phyloP scores from a whole-genome alignment of 345 rosid species.

The Psidium friedrichsthalianum region DNA sequence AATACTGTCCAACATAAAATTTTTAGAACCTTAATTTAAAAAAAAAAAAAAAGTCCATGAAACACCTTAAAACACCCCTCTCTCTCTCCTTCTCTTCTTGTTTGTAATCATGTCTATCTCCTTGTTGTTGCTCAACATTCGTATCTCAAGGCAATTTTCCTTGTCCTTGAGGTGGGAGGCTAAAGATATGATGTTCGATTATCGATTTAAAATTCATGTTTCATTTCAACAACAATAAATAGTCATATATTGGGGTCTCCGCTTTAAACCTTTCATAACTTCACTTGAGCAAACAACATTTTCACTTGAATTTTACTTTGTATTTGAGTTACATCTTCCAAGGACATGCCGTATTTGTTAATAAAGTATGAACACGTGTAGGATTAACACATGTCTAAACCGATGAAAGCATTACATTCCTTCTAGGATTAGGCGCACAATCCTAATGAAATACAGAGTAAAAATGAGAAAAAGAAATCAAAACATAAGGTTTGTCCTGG shows the following conservation, averaged over 20 bases:
- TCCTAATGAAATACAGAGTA: too few relatives aligned
- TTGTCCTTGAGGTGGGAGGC: not conserved
- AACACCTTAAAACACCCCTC: too few relatives aligned
- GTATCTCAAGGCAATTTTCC: not conserved
- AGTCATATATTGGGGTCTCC: too few relatives aligned
- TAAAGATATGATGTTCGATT: not conserved
- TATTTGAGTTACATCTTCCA: not conserved
- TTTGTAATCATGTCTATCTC: not conserved
- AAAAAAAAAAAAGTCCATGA: too few relatives aligned
- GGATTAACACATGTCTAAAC: not conserved
- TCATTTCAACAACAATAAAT: not conserved
- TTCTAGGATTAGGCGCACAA: too few relatives aligned
- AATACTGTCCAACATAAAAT: too few relatives aligned
- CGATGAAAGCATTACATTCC: not conserved
- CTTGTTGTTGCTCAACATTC: not conserved
- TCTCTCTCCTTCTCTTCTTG: not conserved
- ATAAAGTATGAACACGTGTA: not conserved
- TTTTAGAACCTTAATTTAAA: too few relatives aligned
- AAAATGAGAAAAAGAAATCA: too few relatives aligned
- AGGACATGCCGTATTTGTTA: not conserved
- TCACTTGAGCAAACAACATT: not conserved
- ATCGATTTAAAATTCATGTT: not conserved
- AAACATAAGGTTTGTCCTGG: too few relatives aligned
- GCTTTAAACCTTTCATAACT: not conserved
- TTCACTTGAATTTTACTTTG: not conserved